Base-by-base conservation (phyloP, 108 stramenopile genomes). In the Cyclotella choctawhatcheeana region DNA sequence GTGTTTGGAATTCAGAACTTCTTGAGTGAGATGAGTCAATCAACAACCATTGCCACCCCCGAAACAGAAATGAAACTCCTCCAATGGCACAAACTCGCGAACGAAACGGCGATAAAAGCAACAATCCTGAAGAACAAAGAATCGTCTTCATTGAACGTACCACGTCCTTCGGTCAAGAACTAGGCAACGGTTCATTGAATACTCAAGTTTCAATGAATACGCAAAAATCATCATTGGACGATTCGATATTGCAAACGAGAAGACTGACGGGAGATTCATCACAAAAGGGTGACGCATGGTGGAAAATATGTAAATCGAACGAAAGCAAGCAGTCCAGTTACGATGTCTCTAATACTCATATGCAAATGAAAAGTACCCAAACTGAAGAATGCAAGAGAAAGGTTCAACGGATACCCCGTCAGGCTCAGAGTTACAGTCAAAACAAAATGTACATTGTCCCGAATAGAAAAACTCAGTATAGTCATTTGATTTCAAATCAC, bases 61-160 rank as follows among this genome's bases (percentile, higher is more conserved):
- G 45, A 86, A 48, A 77, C 85, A 4, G 87, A 88, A 52, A 59
- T 88, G 44, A 86, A 88, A 66, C 82, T 88, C 25, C 77, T 88
- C 40, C 77, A 73, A 59, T 86, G 87, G 87, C 87, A 86, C 75
- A 88, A 86, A 44, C 77, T 88, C 16, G 87, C 87, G 16, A 88
- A 88, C 44, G 83, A 88, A 52, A 77, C 85, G n/a, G 85, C 85
- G 1, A 73, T 88, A 3, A 86, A 88, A 48, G 87, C 86, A 8
- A 83, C 86, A 0, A 73, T 87, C 20, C 29, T 87, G 56, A 85
- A 72, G 51, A 84, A 84, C 5, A 87, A 85, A 54, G 58, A 79
- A 30, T 21, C 66, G 25, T n/a, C n/a, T n/a, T n/a, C n/a, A n/a
- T n/a, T n/a, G n/a, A n/a, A n/a, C n/a, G n/a, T n/a, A n/a, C n/a